phyloP scores from a whole-genome alignment of 2,329 filamentous ascomycete species.

The Trichoderma afroharzianum region DNA sequence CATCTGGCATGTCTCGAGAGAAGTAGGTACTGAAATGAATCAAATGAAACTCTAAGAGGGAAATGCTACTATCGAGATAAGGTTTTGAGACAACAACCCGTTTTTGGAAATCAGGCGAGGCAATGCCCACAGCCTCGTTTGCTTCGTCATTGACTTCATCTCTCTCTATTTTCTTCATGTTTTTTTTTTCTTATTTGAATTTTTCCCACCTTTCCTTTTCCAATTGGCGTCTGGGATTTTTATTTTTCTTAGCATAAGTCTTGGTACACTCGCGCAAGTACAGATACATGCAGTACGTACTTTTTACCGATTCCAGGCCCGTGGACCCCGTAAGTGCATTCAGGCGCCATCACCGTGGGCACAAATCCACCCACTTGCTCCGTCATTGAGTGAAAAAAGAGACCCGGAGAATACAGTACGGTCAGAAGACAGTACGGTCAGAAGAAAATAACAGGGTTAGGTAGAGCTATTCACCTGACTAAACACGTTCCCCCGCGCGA shows the following conservation, averaged over 20 bases:
- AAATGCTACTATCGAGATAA: neutral
- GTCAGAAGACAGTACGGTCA: no score
- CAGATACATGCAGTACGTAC: neutral
- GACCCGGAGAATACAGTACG: no score
- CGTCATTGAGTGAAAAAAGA: neutral
- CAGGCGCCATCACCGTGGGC: neutral
- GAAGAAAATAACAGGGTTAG: neutral
- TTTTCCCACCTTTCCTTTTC: neutral
- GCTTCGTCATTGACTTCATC: neutral
- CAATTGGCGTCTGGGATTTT: neutral
- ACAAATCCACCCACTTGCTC: neutral
- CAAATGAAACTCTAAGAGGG: neutral
- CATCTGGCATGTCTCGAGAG: neutral
- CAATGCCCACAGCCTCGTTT: neutral
- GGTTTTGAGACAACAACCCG: neutral
- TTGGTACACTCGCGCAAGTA: neutral
- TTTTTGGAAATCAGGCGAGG: neutral
- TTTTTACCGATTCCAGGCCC: constrained; percentile 2
- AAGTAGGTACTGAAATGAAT: neutral
- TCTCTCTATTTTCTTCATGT: neutral
- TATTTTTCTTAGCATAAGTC: neutral
- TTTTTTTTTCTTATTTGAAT: neutral
- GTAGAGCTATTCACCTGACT: neutral
- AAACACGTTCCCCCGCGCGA: neutral
- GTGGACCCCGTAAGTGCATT: neutral